phyloP scores from a whole-genome alignment of 179 eudicot genomes.

The Dionaea muscipula region DNA sequence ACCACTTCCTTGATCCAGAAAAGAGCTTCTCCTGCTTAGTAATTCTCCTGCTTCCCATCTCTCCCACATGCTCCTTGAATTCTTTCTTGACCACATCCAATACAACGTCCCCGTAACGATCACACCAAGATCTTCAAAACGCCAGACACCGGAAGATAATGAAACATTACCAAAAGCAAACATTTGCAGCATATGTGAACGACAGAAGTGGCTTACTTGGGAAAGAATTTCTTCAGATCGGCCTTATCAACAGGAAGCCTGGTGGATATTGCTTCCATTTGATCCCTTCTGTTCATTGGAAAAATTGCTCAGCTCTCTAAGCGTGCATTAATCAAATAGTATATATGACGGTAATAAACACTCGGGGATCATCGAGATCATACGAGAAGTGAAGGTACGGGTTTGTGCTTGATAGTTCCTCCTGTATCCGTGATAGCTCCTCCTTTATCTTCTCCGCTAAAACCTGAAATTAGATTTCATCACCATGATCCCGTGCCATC shows the following conservation, averaged over 20 bases:
- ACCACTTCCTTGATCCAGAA: constrained; percentile 42
- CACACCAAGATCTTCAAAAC: constrained; percentile 60
- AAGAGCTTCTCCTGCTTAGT: constrained; percentile 30
- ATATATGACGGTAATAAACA: background rate
- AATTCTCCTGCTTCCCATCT: constrained; percentile 27
- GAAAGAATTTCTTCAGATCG: constrained; percentile 55
- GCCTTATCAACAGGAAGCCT: constrained; percentile 70
- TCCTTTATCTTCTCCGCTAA: constrained; percentile 60
- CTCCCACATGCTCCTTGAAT: constrained; percentile 56
- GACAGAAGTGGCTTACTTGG: constrained; percentile 36
- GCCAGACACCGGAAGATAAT: background rate
- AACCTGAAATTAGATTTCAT: constrained; percentile 32
- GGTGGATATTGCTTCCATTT: constrained; percentile 64
- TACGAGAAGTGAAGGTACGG: constrained; percentile 46
- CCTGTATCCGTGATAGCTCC: constrained; percentile 51
- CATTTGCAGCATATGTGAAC: too few relatives aligned
- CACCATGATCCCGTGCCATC: too few relatives aligned
- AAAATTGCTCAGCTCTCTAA: background rate
- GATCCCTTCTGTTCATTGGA: constrained; percentile 41
- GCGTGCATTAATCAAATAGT: background rate
- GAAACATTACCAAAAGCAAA: background rate
- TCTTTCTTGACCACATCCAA: constrained; percentile 66
- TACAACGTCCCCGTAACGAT: constrained; percentile 56
- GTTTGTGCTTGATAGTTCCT: constrained; percentile 37
- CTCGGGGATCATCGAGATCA: constrained; percentile 11